Evolutionary conservation across 73 alveolate species (phyloP).

Genomic region (Paramecium tetraurelia): DNA sequence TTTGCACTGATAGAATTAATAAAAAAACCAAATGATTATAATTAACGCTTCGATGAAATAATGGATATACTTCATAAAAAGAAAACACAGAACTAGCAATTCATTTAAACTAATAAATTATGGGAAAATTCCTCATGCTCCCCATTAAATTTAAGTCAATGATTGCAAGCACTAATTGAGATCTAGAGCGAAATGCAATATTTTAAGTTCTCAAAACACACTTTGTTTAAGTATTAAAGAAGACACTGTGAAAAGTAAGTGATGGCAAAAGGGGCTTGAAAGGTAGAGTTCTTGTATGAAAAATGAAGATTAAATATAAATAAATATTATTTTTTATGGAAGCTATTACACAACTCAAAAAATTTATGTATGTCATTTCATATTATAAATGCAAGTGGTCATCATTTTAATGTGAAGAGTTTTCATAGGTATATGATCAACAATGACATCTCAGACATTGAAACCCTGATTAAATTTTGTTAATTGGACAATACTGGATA

Average conservation of each 20-base stretch:
- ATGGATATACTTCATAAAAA: neutral
- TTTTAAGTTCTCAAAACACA: neutral
- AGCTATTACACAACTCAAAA: slow-evolving; percentile 35
- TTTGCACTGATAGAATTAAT: neutral
- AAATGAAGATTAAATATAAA: neutral
- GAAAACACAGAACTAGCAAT: no score
- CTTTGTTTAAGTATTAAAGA: neutral
- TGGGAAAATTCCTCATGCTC: no score
- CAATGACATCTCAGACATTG: neutral
- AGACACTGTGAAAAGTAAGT: neutral
- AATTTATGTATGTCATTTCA: neutral
- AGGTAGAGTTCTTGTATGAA: neutral
- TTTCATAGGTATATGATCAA: slow-evolving; percentile 16
- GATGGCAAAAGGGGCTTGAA: neutral
- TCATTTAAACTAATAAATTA: no score
- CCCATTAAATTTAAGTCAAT: no score
- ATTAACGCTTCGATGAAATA: no score
- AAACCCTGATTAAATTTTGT: neutral
- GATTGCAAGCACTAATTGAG: no score
- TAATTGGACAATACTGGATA: slow-evolving; percentile 38
- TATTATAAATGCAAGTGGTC: slow-evolving; percentile 1
- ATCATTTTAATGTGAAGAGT: slow-evolving; percentile 7
- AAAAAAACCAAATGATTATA: no score
- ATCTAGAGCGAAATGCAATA: neutral
- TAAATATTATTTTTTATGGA: slow-evolving; percentile 20